phyloP scores from a whole-genome alignment of 495 filamentous ascomycete genomes.

The Xylaria sp. region DNA sequence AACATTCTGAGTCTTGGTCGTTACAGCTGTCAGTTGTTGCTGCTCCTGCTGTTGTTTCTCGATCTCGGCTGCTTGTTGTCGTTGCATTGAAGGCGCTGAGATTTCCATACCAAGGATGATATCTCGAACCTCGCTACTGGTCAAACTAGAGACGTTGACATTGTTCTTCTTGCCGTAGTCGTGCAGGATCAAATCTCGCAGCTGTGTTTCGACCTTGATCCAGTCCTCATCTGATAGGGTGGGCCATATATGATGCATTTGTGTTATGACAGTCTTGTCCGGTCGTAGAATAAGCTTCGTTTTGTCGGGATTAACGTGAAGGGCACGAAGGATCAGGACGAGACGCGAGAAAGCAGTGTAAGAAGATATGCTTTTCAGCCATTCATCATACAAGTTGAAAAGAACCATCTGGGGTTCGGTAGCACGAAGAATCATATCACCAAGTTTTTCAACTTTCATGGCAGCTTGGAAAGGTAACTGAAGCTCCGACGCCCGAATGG shows the following conservation, averaged over 20 bases:
- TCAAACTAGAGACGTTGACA: slow-evolving; percentile 96
- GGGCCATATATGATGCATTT: slow-evolving; percentile 99
- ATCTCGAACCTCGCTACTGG: slow-evolving; percentile 94
- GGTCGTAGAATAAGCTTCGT: slow-evolving; percentile 97
- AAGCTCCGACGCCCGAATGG: slow-evolving; percentile 96
- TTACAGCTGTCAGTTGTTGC: slow-evolving; percentile 94
- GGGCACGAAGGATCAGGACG: slow-evolving; percentile 90
- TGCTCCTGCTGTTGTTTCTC: slow-evolving; percentile 99
- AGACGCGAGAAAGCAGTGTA: slow-evolving; percentile 98
- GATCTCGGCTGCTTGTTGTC: slow-evolving; percentile 98
- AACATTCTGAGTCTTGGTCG: slow-evolving; percentile 97
- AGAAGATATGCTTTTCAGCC: slow-evolving; percentile 97
- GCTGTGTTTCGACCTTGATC: slow-evolving; percentile 97
- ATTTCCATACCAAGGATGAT: slow-evolving; percentile 99
- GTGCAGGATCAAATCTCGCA: slow-evolving; percentile 95
- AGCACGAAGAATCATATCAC: slow-evolving; percentile 97
- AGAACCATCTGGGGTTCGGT: slow-evolving; percentile 99
- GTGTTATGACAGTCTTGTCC: slow-evolving; percentile 97
- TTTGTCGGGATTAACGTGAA: slow-evolving; percentile 98
- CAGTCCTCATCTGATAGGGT: slow-evolving; percentile 94
- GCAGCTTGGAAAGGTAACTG: slow-evolving; percentile 99
- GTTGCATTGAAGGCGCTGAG: slow-evolving; percentile 95
- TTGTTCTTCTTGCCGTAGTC: slow-evolving; percentile 99
- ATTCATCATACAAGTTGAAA: slow-evolving; percentile 99
- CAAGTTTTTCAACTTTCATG: slow-evolving; percentile 99